Conservation (phyloP, 2,329 filamentous ascomycete genomes). For the Mollisiaceae sp. region DNA sequence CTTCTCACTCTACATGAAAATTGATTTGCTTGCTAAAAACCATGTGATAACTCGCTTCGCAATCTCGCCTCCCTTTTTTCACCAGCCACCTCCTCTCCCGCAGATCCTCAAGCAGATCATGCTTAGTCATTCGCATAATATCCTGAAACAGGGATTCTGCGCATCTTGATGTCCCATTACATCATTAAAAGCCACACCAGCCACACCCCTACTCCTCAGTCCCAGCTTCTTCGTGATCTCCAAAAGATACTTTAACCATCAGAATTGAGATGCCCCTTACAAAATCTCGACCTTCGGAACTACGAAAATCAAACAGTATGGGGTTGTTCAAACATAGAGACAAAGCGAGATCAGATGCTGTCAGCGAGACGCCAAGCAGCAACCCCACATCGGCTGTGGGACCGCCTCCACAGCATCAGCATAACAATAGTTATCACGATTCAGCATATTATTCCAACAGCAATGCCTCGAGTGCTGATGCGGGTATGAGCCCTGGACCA, state of each 20-base stretch:
- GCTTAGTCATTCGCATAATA: conserved; percentile 1
- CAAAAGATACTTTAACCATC: conserved; percentile 1
- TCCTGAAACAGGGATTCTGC: conserved; percentile 11
- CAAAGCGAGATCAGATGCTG: conserved; percentile 24
- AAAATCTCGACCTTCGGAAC: neutral
- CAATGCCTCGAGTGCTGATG: conserved; percentile 29
- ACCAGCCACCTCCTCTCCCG: conserved; percentile 17
- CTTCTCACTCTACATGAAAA: neutral
- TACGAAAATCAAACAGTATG: conserved; percentile 25
- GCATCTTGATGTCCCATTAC: conserved; percentile 1
- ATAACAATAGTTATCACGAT: conserved; percentile 33
- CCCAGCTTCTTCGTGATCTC: neutral
- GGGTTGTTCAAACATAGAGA: conserved; percentile 34
- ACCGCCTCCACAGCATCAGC: conserved; percentile 20
- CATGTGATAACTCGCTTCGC: neutral
- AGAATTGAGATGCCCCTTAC: conserved; percentile 6
- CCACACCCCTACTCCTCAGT: neutral
- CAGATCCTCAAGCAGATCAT: conserved; percentile 2
- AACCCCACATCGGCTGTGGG: conserved; percentile 6
- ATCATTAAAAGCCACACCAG: conserved; percentile 15
- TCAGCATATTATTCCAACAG: conserved; percentile 35
- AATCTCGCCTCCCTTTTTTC: conserved; percentile 6
- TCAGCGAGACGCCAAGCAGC: conserved; percentile 12
- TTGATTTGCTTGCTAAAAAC: neutral
- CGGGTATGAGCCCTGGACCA: conserved; percentile 21